Base-by-base conservation (phyloP, 1,284 basidiomycete genomes). In the Ustilago tritici region DNA sequence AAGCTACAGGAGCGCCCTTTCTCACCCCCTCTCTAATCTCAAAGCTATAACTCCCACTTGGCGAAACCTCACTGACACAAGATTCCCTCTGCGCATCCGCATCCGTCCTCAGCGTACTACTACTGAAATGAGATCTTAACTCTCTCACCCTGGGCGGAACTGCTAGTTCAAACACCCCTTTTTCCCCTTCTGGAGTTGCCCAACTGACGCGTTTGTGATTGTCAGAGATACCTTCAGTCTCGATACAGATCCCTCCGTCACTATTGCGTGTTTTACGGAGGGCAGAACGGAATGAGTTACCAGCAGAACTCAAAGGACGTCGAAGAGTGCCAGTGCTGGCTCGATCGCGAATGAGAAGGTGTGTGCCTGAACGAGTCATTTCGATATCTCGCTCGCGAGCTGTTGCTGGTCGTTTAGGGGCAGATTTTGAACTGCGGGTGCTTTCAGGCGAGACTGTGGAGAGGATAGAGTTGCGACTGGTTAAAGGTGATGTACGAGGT, bases 1-100 rank as follows among this genome's bases (percentile, higher is more conserved):
- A 41, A 31, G 60, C 34, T 43, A 59, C n/a, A 2, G 66, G 66
- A 6, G 49, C 59, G 3, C 34, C 4, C 40, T 56, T 19, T 4
- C 60, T 28, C 3, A 76, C 62, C 23, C 60, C 69, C 34, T 76
- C 69, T 17, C 56, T 65, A 53, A 76, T 76, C 60, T 76, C 74
- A 34, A 71, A 76, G 28, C 63, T 71, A 49, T 62, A 76, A 23
- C 69, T 72, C 0, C 69, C 74, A n/a, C 61, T 34, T 0, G 69
- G 69, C 32, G 68, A 70, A 2, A 32, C 43, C 9, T 36, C 43
- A 8, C 56, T 70, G 14, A 54, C 61, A 32, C 34, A 55, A 11
- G 41, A 47, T 36, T 53, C 63, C 15, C n/a, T 17, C 8, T 52
- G 32, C 1, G 6, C 43, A 35, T 5, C 46, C 11, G 49, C 47